Base-by-base conservation (phyloP, 306 rosid species). In the Quercus wislizeni region DNA sequence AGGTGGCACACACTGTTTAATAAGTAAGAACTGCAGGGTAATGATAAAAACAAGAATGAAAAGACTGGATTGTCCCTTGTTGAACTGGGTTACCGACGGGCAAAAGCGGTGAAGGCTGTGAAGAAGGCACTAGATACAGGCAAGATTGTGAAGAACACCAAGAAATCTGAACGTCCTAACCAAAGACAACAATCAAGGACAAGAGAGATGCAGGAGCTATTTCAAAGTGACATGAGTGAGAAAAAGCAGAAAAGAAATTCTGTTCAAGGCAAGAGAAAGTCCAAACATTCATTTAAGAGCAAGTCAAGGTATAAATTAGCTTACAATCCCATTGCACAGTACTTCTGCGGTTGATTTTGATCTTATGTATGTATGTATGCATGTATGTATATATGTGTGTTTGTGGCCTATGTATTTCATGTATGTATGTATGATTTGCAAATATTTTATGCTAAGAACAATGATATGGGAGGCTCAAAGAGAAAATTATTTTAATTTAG, bases 101-200 rank as follows among this genome's bases (percentile, higher is more conserved):
- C 99, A 13, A 95, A 93, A 81, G 97, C 99, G 23, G 97, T 75
- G 54, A 95, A 95, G 86, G 99, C 98, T 43, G 86, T 76, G 61
- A 88, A 90, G 62, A 96, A 80, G 92, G 99, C 98, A 8, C 59
- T 75, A 12, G 99, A 93, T 80, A 73, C 94, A 33, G 99, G 98
- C 31, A 96, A 96, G 89, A 80, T 93, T 79, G 91, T 88, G 85
- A 82, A 65, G 81, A 71, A 31, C 51, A 59, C 73, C 65, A 89
- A 71, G 81, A 92, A 90, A 74, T 62, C 97, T 19, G 81, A 78
- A 61, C 83, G 55, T 76, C 51, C 85, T 62, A 71, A 94, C 0
- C 75, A 84, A 31, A 93, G 81, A 78, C 67, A 88, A 72, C 78
- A 84, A 79, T 93, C 98, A 52, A 91, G 93, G 76, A 84, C 99